A percentile compares a stretch with the other conserved stretches of the same genome.
Conservation (phyloP, 768 basidiomycete species). For the Megacollybia marginata region DNA sequence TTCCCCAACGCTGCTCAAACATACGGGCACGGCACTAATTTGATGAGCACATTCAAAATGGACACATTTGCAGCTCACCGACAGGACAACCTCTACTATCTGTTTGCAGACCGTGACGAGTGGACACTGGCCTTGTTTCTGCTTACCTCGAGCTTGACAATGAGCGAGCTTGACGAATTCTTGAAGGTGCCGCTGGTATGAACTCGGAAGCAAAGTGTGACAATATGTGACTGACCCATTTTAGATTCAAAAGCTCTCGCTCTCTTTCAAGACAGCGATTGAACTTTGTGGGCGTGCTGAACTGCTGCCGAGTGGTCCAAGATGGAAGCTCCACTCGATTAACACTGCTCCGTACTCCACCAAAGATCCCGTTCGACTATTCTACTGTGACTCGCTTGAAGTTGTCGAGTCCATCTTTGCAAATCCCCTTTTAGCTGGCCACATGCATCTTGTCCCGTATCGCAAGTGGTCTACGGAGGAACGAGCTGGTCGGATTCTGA, state of each 20-base stretch:
- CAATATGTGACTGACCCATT: too few relatives aligned
- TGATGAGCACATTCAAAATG: background rate
- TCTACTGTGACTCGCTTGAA: background rate
- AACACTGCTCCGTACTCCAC: background rate
- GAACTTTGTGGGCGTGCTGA: background rate
- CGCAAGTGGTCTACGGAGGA: background rate
- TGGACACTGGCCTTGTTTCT: background rate
- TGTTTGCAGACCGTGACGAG: background rate
- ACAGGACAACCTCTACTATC: background rate
- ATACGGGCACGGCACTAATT: background rate
- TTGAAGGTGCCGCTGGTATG: background rate
- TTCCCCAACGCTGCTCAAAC: background rate
- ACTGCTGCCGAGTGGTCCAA: background rate
- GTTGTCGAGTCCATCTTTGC: background rate
- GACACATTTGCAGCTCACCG: too few relatives aligned
- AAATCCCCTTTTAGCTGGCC: too few relatives aligned
- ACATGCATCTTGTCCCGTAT: background rate
- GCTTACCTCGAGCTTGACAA: background rate
- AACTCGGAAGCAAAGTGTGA: too few relatives aligned
- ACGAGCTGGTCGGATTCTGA: background rate
- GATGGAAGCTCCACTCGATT: background rate
- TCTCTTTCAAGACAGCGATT: background rate
- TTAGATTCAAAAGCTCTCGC: too few relatives aligned
- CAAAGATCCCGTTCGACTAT: background rate
- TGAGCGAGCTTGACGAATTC: background rate